phyloP scores from a whole-genome alignment of 2,329 filamentous ascomycete genomes.

The Fusarium verrucosum region DNA sequence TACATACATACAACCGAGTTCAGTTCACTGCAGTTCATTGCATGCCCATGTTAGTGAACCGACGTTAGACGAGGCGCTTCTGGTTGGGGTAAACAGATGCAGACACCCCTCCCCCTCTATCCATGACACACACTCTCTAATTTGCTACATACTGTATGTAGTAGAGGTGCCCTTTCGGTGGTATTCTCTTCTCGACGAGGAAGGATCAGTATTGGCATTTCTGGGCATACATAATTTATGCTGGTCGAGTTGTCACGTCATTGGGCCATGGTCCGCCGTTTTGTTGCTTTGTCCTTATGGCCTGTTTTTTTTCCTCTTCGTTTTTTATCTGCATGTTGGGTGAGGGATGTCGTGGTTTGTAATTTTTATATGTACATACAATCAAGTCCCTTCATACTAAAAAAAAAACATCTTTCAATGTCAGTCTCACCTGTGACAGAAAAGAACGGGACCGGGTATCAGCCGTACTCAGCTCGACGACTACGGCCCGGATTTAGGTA shows the following conservation, averaged over 20 bases:
- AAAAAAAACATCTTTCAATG: not conserved
- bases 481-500: constrained; percentile 4
- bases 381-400: constrained; percentile 6
- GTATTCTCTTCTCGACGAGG: constrained; percentile 18
- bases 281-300: constrained; percentile 22
- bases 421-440: constrained; percentile 6
- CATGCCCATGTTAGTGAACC: constrained; percentile 30
- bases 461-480: constrained; percentile 2
- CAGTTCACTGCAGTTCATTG: constrained; percentile 2
- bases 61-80: constrained; percentile 35
- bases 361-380: not conserved
- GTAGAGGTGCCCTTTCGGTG: constrained; percentile 12
- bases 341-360: constrained; percentile 9
- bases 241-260: constrained; percentile 21
- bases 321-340: constrained; percentile 16
- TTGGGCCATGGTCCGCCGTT: constrained; percentile 19
- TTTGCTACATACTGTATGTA: not conserved
- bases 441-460: constrained; percentile 15
- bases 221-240: constrained; percentile 36
- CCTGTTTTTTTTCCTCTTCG: constrained; percentile 8
- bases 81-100: constrained; percentile 1
- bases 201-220: constrained; percentile 36
- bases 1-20: constrained; percentile 20
- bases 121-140: constrained; percentile 19
- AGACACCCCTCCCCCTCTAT: constrained; percentile 14